Evolutionary conservation across 106 monocot genomes (phyloP), one percentile per base, ranked within the genome.

Genomic region (Acanthochlamys bracteata): DNA sequence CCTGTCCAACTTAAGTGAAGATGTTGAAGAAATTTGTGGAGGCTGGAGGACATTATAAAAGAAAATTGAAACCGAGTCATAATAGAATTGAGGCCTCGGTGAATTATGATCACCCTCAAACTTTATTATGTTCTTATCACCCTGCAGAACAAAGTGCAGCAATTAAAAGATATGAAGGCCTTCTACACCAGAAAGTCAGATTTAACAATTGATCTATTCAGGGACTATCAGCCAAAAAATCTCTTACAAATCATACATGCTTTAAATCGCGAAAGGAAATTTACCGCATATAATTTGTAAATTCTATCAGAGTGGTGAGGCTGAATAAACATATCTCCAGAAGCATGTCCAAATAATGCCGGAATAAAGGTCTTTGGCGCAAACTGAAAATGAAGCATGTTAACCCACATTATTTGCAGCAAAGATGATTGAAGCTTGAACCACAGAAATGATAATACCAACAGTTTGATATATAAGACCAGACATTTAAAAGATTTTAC

Each of bases 81-180:
- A 96, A 49, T 88, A 96, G 61, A 96, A 91, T 39, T 90, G 88
- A 41, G 96, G 96, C 55, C 96, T 84, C 1, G 91, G 82, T 13
- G 96, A 88, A 64, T 96, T 96, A 70, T 96, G 96, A 64, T 96
- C 85, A 13, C 96, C 96, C 26, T 83, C 96, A 88, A 96, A 96
- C 77, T 85, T 96, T 62, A 96, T 91, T 22, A 91, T 76, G 66
- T 91, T 96, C 72, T 88, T 96, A 70, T 96, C 90, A 26, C 96
- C 96, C 96, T 96, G 82, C 22, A 76, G 43, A 67, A 63, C 19
- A 25, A 60, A 61, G n/a, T n/a, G n/a, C n/a, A n/a, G n/a, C n/a
- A n/a, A 9, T 49, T 56, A 64, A 49, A 15, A 16, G 16, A n/a
- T 59, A 19, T 39, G 17, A 61, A 17, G n/a, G n/a, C n/a, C n/a